Base-by-base conservation (phyloP, 495 filamentous ascomycete species). In the Aspergillus avenaceus region DNA sequence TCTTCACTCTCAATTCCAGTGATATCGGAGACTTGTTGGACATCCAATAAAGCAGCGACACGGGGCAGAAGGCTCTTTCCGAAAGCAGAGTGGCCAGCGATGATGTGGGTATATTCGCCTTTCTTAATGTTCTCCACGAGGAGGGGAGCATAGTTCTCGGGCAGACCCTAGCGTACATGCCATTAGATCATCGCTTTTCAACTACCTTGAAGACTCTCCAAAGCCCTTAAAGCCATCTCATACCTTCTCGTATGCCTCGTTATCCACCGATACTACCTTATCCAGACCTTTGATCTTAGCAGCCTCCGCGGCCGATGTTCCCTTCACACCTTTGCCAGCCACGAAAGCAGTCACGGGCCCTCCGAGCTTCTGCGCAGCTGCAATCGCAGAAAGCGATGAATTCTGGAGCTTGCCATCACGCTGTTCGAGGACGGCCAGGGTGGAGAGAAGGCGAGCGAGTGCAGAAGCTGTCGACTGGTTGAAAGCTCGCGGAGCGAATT, bases 11-110 rank as follows among this genome's bases (percentile, higher is more conserved):
- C 79, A 54, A 97, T 88, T 2, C 70, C 77, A 2, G 83, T 97
- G 50, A 97, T 86, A 65, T 98, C 93, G 8, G 90, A 95, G 45
- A 98, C 80, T 62, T 95, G 91, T 68, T 96, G 91, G 22, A 84
- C 82, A 62, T 98, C 93, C 31, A 98, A 76, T 19, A 98, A 75
- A 24, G 93, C 93, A n/a, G 95, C 90, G 2, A 97, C 85, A 34
- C 93, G 86, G n/a, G 93, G 93, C 71, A 97, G 78, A 29, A 97
- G 71, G 66, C 86, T 91, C 82, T 98, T 98, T 52, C 95, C 93
- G 65, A 98, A 98, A 6, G 93, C 95, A 14, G 92, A 95, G 76
- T 96, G 90, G 31, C 85, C 86, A 21, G 86, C 85, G 48, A 97
- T 76, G 45, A 97, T 80, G 65, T 98, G 93, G 52, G 91, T 96